Base-by-base conservation (phyloP, 169 alveolate species). In the Besnoitia besnoiti region DNA sequence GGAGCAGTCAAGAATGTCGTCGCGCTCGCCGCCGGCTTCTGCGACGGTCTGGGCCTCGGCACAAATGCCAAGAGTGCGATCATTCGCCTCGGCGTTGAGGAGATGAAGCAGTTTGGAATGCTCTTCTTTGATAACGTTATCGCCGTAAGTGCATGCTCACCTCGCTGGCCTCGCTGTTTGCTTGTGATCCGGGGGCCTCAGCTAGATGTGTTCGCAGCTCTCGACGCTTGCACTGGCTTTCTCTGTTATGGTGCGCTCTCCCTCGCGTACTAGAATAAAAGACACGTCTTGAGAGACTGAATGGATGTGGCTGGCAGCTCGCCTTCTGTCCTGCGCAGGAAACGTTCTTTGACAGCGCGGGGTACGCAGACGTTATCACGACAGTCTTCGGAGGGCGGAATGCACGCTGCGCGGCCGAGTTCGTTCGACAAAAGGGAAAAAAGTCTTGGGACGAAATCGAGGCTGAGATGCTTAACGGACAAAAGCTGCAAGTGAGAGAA, bases 1-100 rank as follows among this genome's bases (percentile, higher is more conserved):
- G 99, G 99, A 30, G 99, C 99, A n/a, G 77, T 98, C 91, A 98
- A 98, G 94, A 98, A 98, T 92, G 97, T 97, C 51, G 97, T 98
- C 30, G 99, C 99, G 37, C 93, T 98, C 35, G 97, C 98, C 14
- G 99, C 98, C 51, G 99, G 99, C 39, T 97, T 98, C 96, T 97
- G 99, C 85, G 99, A 98, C 88, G 99, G 99, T 30, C 95, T 98
- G 89, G 98, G 98, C 35, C 96, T 96, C 67, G 98, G 99, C 35
- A 90, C 98, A 40, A 98, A 98, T 97, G 97, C 99, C 77, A 97
- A 97, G 92, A 98, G 99, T 35, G 99, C 99, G 44, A 96, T 98
- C 89, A 97, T 98, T 95, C 96, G 99, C 33, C 95, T 97, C 40
- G 99, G 99, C 35, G 96, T 98, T 82, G 97, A 95, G 91, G 99